Evolutionary conservation across 345 rosid genomes (phyloP), one percentile per base, ranked within the genome.

Genomic region (Aegle marmelos): DNA sequence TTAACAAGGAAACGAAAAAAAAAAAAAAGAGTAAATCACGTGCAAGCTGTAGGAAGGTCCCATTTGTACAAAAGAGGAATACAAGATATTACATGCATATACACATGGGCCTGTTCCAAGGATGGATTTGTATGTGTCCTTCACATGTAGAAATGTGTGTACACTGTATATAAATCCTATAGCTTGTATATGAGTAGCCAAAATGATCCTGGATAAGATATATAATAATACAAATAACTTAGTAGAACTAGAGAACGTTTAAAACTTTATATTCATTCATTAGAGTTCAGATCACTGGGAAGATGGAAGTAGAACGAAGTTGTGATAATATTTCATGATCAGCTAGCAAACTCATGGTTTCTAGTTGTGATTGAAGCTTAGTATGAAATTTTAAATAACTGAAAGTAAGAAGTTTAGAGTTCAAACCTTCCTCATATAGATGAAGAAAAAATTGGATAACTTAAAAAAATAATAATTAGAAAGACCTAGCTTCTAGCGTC

Each of bases 41-140:
- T 83, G 86, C 75, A 56, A 78, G 50, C 70, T 68, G 73, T 78
- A 73, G 56, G 39, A 54, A 72, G 82, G 81, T 70, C 81, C 72
- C 75, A 63, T 73, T 69, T 30, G 22, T 65, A 11, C 34, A 11
- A 65, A 22, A 58, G 45, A 72, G 63, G 80, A 73, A 45, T 73
- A 25, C 9, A 65, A 11, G 21, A 74, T 54, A 10, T 33, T 34
- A 22, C n/a, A 21, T 2, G 65, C 53, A 2, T 53, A 17, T 19
- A 17, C 7, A 53, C 1, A 53, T 17, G 57, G 57, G 17, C 57
- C 7, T 53, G 21, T 53, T 53, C 57, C 57, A 53, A 45, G 50
- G 50, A 13, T 45, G 11, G 50, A 13, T 13, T 11, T 45, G 50
- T 3, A 45, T 45, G 50, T 45, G 50, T 45, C 50, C 50, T 45